Evolutionary conservation across 208 protist species (phyloP).

Genomic region (Crithidia sp.): DNA sequence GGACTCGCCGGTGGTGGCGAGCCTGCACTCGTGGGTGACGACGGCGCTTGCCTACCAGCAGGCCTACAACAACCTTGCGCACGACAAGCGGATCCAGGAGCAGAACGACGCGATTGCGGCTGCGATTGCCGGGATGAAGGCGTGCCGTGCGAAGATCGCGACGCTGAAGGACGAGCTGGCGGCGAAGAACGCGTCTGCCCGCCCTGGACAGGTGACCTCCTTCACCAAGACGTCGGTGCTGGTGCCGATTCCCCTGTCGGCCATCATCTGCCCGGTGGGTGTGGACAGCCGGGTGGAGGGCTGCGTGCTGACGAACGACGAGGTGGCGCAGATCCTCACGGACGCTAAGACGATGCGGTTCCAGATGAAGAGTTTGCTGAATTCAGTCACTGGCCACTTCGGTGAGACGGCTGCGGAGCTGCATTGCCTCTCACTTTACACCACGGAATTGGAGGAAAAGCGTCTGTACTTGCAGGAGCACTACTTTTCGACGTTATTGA

Average conservation of each 20-base stretch:
- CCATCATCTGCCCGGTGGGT: constrained; percentile 57
- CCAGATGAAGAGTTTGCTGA: constrained; percentile 41
- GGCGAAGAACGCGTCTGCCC: constrained; percentile 24
- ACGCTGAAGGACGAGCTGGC: constrained; percentile 69
- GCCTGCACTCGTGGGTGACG: constrained; percentile 65
- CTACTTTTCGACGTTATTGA: constrained; percentile 32
- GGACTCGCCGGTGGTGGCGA: constrained; percentile 47
- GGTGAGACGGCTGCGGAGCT: constrained; percentile 44
- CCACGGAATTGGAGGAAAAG: constrained; percentile 56
- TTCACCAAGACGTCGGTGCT: constrained; percentile 65
- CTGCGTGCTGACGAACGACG: constrained; percentile 69
- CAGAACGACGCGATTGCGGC: constrained; percentile 64
- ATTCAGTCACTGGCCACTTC: constrained; percentile 22
- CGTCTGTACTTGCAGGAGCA: constrained; percentile 62
- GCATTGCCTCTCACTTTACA: constrained; percentile 54
- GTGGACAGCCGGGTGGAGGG: constrained; percentile 43
- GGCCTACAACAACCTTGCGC: constrained; percentile 54
- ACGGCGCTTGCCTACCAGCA: constrained; percentile 69
- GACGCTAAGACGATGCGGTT: constrained; percentile 42
- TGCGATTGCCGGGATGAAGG: constrained; percentile 68
- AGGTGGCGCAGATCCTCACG: constrained; percentile 45
- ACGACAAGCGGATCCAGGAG: constrained; percentile 64
- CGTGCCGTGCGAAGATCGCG: constrained; percentile 59
- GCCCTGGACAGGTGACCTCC: constrained; percentile 53
- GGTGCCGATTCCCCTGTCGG: constrained; percentile 50